These are phyloP conservation scores for Thielaviopsis euricoi DNA, from an alignment of 2,329 filamentous ascomycete species.

Conservation along the genomic window DNA sequence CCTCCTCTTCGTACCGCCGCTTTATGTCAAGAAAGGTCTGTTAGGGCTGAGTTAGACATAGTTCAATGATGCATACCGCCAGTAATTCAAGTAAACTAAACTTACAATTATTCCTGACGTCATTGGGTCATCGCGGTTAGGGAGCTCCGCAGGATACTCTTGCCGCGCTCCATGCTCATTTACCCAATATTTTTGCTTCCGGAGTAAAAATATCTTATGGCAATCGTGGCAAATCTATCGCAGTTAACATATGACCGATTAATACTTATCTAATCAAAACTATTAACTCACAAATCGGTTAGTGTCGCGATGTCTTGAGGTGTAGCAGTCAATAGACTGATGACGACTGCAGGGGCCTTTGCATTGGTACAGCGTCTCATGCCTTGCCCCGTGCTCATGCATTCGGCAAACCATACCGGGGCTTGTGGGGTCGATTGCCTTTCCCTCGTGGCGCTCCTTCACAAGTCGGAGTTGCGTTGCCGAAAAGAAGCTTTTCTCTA, in stretches of 20 bases:
- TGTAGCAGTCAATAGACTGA: neutral
- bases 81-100: neutral
- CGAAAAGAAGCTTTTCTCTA: neutral
- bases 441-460: neutral
- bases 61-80: neutral
- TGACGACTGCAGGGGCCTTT: neutral
- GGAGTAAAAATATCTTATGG: neutral
- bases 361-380: neutral
- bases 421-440: neutral
- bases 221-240: neutral
- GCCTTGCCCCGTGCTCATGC: neutral
- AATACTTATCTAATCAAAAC: neutral
- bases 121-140: neutral
- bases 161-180: neutral
- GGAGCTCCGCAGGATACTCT: neutral
- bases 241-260: neutral
- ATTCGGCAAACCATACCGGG: neutral
- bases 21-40: neutral
- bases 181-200: neutral
- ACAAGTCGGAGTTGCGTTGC: neutral
- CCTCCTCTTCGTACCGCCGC: neutral
- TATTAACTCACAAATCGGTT: neutral
- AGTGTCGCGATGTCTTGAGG: neutral
- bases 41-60: neutral
- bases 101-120: neutral